phyloP scores from a whole-genome alignment of 352 stramenopile genomes.

The Peronospora farinosa region DNA sequence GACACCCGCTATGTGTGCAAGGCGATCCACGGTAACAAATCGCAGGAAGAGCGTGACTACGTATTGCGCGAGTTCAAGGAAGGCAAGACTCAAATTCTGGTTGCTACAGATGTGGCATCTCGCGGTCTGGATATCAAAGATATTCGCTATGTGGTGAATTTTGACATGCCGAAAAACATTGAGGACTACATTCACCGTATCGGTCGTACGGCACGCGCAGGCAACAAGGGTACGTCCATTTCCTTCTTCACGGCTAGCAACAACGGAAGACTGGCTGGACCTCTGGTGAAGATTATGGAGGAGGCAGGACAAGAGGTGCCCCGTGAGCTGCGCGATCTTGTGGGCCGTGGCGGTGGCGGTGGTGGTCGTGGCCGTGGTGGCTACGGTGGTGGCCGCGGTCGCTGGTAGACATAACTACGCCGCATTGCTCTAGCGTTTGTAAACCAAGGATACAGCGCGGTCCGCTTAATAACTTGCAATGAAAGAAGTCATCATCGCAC shows the following conservation, averaged over 20 bases:
- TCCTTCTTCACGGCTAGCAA: constrained; percentile 91
- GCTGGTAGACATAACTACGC: constrained; percentile 55
- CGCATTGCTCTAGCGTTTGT: constrained; percentile 1
- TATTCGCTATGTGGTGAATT: constrained; percentile 99
- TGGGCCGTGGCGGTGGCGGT: constrained; percentile 56
- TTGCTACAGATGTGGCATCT: constrained; percentile 99
- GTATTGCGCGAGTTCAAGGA: constrained; percentile 96
- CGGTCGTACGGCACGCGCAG: constrained; percentile 96
- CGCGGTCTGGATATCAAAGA: constrained; percentile 99
- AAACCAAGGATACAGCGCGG: constrained; percentile 7
- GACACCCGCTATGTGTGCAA: constrained; percentile 92
- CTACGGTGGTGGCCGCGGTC: constrained; percentile 35
- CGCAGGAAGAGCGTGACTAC: constrained; percentile 95
- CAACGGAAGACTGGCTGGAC: constrained; percentile 72
- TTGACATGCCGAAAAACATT: constrained; percentile 98
- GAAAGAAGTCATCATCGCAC: constrained; percentile 8
- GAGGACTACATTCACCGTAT: constrained; percentile 99
- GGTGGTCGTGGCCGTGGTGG: constrained; percentile 53
- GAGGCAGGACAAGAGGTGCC: constrained; percentile 89
- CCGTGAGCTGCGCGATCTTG: constrained; percentile 65
- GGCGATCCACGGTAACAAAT: constrained; percentile 99
- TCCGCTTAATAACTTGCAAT: constrained; percentile 19
- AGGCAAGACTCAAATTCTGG: constrained; percentile 91
- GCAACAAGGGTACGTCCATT: constrained; percentile 90
- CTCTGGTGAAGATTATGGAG: constrained; percentile 85